phyloP scores from a whole-genome alignment of 257 asterid genomes.

The Lavandula angustifolia region DNA sequence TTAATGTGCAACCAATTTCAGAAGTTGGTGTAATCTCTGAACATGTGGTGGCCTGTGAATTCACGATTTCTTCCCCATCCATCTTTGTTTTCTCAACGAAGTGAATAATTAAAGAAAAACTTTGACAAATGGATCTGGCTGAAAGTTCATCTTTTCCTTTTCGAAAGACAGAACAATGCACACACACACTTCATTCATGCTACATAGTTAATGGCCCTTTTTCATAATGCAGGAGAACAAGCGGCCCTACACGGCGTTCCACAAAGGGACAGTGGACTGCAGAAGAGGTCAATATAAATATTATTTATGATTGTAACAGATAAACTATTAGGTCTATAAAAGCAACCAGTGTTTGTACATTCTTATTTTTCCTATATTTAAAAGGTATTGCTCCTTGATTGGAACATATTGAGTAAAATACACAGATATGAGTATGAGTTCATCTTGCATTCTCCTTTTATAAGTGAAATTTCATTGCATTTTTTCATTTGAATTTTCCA shows the following conservation, averaged over 20 bases:
- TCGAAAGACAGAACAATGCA: neutral
- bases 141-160: constrained; percentile 7
- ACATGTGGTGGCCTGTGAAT: neutral
- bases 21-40: neutral
- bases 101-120: neutral
- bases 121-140: constrained; percentile 12
- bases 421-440: constrained; percentile 17
- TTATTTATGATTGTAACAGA: constrained; percentile 7
- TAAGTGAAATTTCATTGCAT: constrained; percentile 22
- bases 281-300: constrained; percentile 69
- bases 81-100: neutral
- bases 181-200: constrained; percentile 17
- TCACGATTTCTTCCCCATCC: constrained; percentile 9
- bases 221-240: constrained; percentile 66
- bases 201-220: constrained; percentile 25
- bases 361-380: neutral
- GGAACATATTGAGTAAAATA: neutral
- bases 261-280: constrained; percentile 98
- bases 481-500: constrained; percentile 15
- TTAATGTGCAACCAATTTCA: constrained; percentile 8
- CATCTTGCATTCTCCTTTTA: constrained; percentile 4
- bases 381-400: constrained; percentile 6
- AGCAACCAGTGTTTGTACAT: constrained; percentile 1
- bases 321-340: constrained; percentile 1
- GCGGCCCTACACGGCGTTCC: constrained; percentile 97